Percentiles rank a stretch among this genome's conserved stretches.
Evolutionary conservation across 345 rosid genomes (phyloP).

Genomic region (Chamaenerion angustifolium): DNA sequence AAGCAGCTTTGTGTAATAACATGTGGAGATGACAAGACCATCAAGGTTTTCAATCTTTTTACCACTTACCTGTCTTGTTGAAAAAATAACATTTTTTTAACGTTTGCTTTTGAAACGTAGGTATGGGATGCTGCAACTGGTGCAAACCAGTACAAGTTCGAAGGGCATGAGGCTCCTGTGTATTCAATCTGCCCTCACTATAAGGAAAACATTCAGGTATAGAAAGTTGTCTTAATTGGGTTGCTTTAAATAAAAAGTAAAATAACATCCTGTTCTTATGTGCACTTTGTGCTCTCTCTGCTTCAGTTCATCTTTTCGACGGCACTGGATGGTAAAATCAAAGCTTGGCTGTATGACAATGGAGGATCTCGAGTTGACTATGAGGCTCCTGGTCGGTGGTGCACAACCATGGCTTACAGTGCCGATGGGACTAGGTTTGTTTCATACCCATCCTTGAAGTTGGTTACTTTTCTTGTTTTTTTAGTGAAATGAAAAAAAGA

Average conservation of each 20-base stretch:
- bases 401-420: conserved; percentile 76
- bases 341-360: conserved; percentile 84
- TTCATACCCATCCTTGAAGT: not conserved
- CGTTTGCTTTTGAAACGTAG: conserved; percentile 4
- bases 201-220: conserved; percentile 27
- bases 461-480: not conserved
- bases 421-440: conserved; percentile 77
- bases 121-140: conserved; percentile 27
- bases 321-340: conserved; percentile 76
- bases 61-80: not conserved
- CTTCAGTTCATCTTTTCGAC: conserved; percentile 84
- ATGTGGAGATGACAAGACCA: conserved; percentile 54
- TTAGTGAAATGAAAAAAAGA: no score
- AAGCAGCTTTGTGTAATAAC: conserved; percentile 42
- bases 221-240: not conserved
- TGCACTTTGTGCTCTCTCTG: not conserved
- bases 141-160: conserved; percentile 19
- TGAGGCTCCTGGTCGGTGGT: conserved; percentile 81
- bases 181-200: conserved; percentile 26
- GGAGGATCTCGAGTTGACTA: conserved; percentile 76
- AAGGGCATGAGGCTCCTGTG: conserved; percentile 29
- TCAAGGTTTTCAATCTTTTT: conserved; percentile 24
- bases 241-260: not conserved
- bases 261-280: not conserved
- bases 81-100: not conserved